A percentile compares a stretch with the other conserved stretches of the same genome.
These are phyloP conservation scores for Neocucurbitaria cava DNA, from an alignment of 2,329 filamentous ascomycete species.

Conservation along the genomic window DNA sequence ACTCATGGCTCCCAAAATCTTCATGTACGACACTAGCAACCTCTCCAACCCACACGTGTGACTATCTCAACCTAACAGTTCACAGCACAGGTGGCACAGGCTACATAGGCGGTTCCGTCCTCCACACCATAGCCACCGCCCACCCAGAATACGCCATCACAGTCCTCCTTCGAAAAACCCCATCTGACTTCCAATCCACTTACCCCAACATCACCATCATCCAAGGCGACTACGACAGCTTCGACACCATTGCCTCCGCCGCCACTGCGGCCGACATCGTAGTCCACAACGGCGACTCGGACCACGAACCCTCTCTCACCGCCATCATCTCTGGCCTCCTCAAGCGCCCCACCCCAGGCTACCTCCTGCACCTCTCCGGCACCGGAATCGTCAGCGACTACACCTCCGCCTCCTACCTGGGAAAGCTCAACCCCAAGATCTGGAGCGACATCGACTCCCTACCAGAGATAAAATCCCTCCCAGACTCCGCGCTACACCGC, in stretches of 20 bases:
- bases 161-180: conserved; percentile 52
- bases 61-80: background rate
- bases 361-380: conserved; percentile 62
- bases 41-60: too few species aligned
- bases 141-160: conserved; percentile 58
- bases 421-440: conserved; percentile 43
- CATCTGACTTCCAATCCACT: conserved; percentile 34
- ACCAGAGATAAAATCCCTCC: conserved; percentile 60
- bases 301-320: conserved; percentile 40
- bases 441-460: conserved; percentile 66
- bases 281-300: conserved; percentile 42
- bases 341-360: conserved; percentile 52
- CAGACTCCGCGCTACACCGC: conserved; percentile 66
- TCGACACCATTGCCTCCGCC: conserved; percentile 53
- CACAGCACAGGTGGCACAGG: conserved; percentile 59
- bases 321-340: conserved; percentile 61
- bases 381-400: conserved; percentile 61
- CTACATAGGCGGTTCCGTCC: conserved; percentile 61
- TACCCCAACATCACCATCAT: conserved; percentile 56
- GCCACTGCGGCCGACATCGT: conserved; percentile 60
- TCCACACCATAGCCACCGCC: conserved; percentile 54
- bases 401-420: conserved; percentile 39
- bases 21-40: conserved; percentile 39
- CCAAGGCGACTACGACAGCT: conserved; percentile 57
- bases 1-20: conserved; percentile 41